Conservation (phyloP, 2,329 filamentous ascomycete species). For the Tothia fuscella region DNA sequence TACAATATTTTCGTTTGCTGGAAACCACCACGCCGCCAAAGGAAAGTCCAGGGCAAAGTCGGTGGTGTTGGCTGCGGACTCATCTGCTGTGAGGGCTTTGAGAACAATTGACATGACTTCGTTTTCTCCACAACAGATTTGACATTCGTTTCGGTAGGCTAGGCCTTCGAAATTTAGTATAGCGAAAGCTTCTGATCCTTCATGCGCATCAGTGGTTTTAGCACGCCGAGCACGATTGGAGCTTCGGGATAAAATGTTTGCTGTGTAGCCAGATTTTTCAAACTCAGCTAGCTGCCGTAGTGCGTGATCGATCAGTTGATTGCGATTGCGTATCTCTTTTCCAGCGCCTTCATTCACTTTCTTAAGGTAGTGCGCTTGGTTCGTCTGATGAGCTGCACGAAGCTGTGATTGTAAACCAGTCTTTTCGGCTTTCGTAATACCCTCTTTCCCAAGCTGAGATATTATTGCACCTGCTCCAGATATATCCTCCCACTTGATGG, state of each 20-base stretch:
- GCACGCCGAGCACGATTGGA: slow-evolving; percentile 23
- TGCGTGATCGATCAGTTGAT: slow-evolving; percentile 20
- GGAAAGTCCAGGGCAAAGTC: slow-evolving; percentile 25
- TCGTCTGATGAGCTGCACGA: slow-evolving; percentile 20
- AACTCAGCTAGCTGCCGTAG: slow-evolving; percentile 18
- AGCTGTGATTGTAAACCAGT: slow-evolving; percentile 17
- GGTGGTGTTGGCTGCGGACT: slow-evolving; percentile 20
- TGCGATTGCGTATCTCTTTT: slow-evolving; percentile 15
- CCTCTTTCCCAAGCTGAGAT: slow-evolving; percentile 14
- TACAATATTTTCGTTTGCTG: slow-evolving; percentile 18
- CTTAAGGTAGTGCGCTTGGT: slow-evolving; percentile 18
- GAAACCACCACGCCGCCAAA: slow-evolving; percentile 20
- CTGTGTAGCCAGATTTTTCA: slow-evolving; percentile 21
- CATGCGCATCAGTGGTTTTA: slow-evolving; percentile 15
- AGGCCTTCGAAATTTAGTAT: slow-evolving; percentile 19
- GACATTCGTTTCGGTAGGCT: slow-evolving; percentile 19
- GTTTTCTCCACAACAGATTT: slow-evolving; percentile 22
- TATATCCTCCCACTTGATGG: slow-evolving; percentile 20
- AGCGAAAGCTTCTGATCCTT: slow-evolving; percentile 13
- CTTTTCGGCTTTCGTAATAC: slow-evolving; percentile 12
- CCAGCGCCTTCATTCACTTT: slow-evolving; percentile 13
- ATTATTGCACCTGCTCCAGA: slow-evolving; percentile 21
- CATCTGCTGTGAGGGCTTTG: slow-evolving; percentile 17
- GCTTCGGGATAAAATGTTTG: slow-evolving; percentile 21
- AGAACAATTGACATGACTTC: slow-evolving; percentile 24